These are phyloP conservation scores for Cenchrus purpureus DNA, from an alignment of 176 grass and related monocot genomes.

Conservation along the genomic window DNA sequence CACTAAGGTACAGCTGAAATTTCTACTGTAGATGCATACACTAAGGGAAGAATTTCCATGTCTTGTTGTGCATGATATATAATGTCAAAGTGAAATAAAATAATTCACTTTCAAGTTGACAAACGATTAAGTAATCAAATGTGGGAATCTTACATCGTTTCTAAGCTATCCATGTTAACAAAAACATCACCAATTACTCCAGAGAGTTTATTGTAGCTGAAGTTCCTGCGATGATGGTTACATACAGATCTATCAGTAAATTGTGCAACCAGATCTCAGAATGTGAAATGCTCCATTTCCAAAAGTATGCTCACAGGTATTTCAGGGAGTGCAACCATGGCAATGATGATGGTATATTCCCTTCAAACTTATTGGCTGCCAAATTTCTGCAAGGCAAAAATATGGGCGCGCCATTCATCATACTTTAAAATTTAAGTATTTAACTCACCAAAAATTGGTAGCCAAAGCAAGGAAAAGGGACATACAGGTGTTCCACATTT, in stretches of 20 bases:
- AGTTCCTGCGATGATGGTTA: conserved; percentile 61
- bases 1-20: background rate
- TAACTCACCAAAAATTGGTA: conserved; percentile 33
- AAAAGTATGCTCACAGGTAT: conserved; percentile 69
- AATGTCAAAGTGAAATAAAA: conserved; percentile 20
- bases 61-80: background rate
- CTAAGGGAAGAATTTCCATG: conserved; percentile 13
- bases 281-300: conserved; percentile 19
- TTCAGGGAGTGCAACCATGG: conserved; percentile 68
- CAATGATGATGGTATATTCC: conserved; percentile 68
- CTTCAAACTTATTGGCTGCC: conserved; percentile 69
- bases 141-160: conserved; percentile 60
- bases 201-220: conserved; percentile 77
- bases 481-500: conserved; percentile 72
- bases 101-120: conserved; percentile 27
- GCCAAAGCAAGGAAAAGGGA: conserved; percentile 21
- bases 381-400: conserved; percentile 62
- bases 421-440: conserved; percentile 9
- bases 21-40: conserved; percentile 32
- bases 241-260: conserved; percentile 15
- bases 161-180: conserved; percentile 64
- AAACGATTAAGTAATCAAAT: conserved; percentile 14
- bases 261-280: conserved; percentile 26
- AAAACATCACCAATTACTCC: conserved; percentile 83
- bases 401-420: background rate